Conservation (phyloP, 148 eudicot species). For the Rheum nobile region DNA sequence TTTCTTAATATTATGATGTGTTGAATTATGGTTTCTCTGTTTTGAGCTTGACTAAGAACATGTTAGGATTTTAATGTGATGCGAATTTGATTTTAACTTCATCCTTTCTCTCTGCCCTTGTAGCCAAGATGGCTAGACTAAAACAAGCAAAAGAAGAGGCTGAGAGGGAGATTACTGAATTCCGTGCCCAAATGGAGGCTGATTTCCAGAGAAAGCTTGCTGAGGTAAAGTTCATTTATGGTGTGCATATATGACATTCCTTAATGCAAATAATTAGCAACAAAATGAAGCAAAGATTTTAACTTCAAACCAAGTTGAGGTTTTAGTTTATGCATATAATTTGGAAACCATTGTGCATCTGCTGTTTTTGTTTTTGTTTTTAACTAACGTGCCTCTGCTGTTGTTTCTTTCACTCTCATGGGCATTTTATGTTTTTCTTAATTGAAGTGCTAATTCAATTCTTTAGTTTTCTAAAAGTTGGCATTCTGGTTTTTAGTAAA, state of each 20-base stretch:
- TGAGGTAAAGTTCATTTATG: conserved; percentile 33
- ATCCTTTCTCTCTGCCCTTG: neutral
- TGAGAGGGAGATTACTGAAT: conserved; percentile 74
- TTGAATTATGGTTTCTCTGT: neutral
- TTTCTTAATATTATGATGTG: neutral
- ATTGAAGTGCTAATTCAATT: neutral
- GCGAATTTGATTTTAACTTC: neutral
- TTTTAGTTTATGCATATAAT: neutral
- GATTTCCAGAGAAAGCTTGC: conserved; percentile 64
- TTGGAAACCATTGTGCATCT: neutral
- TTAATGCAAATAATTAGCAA: neutral
- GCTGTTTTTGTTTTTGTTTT: neutral
- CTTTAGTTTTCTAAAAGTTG: neutral
- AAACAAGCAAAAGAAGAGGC: conserved; percentile 94
- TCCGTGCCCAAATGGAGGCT: conserved; percentile 78
- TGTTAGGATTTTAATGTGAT: neutral
- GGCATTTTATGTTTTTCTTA: neutral
- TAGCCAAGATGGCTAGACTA: conserved; percentile 76
- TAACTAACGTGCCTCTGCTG: too few relatives aligned
- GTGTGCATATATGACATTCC: neutral
- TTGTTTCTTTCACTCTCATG: neutral
- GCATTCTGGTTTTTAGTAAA: neutral
- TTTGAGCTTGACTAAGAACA: neutral
- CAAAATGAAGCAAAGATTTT: neutral
- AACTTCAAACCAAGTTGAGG: neutral